These are phyloP conservation scores for Kockiozyma suomiensis DNA, from an alignment of 805 yeast genomes.

Conservation along the genomic window DNA sequence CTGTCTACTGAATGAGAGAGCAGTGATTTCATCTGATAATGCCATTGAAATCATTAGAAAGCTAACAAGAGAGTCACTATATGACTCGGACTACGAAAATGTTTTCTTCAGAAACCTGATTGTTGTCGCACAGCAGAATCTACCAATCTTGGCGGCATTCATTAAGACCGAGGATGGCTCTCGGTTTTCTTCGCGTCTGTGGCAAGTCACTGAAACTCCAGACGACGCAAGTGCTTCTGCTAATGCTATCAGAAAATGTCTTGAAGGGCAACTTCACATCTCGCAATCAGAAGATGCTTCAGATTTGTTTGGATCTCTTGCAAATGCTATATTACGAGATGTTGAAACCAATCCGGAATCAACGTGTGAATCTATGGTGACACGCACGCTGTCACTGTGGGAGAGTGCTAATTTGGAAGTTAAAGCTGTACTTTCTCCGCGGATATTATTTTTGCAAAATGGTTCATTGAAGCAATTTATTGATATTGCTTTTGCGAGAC, in stretches of 20 bases:
- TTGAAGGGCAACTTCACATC: slow-evolving; percentile 27
- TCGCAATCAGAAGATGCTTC: background rate
- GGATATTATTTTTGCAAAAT: slow-evolving; percentile 3
- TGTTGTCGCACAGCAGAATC: slow-evolving; percentile 12
- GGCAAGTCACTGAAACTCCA: slow-evolving; percentile 28
- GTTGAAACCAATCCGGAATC: slow-evolving; percentile 24
- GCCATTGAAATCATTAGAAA: slow-evolving; percentile 10
- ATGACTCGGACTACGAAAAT: slow-evolving; percentile 40
- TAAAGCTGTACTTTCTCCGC: slow-evolving; percentile 11
- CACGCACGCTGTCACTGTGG: slow-evolving; percentile 21
- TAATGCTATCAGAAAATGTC: slow-evolving; percentile 15
- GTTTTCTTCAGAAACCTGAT: slow-evolving; percentile 39
- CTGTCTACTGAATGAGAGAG: slow-evolving; percentile 8
- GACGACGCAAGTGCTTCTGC: slow-evolving; percentile 17
- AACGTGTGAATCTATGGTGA: slow-evolving; percentile 20
- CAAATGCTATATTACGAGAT: slow-evolving; percentile 23
- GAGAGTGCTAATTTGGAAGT: slow-evolving; percentile 20
- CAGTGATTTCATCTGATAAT: slow-evolving; percentile 3
- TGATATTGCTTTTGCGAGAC: slow-evolving; percentile 3
- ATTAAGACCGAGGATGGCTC: slow-evolving; percentile 43
- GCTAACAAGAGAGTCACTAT: slow-evolving; percentile 3
- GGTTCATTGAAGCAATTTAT: slow-evolving; percentile 7
- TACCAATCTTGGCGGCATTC: slow-evolving; percentile 37
- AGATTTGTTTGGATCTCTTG: slow-evolving; percentile 20
- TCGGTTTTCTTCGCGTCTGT: slow-evolving; percentile 44